Conservation (phyloP, 768 basidiomycete genomes). For the Tylopilus felleus region DNA sequence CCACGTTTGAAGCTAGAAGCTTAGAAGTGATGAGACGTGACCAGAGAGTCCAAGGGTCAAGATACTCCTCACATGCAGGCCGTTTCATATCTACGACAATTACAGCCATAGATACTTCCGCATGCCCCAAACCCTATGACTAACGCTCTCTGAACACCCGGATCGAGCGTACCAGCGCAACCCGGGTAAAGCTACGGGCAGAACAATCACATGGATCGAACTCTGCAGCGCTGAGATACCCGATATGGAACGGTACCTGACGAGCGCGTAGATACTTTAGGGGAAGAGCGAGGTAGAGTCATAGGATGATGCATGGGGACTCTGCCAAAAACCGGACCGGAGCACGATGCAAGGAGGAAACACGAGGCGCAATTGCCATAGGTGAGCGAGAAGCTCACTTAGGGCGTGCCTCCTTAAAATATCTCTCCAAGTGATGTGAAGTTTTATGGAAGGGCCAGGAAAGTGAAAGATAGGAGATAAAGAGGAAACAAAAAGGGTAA, state of each 20-base stretch:
- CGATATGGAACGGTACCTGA: neutral
- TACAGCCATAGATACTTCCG: neutral
- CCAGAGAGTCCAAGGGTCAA: neutral
- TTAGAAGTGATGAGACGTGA: neutral
- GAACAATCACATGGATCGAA: slow-evolving; percentile 4
- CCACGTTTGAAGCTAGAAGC: slow-evolving; percentile 12
- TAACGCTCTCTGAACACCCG: neutral
- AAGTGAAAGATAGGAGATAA: neutral
- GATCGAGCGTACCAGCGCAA: neutral
- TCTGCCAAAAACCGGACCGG: neutral
- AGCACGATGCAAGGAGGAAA: neutral
- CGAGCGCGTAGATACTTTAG: neutral
- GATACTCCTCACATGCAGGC: neutral
- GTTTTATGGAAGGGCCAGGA: neutral
- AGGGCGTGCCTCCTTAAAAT: neutral
- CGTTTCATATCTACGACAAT: neutral
- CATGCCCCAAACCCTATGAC: neutral
- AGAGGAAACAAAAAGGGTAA: neutral
- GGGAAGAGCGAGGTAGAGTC: neutral
- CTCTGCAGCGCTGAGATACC: neutral
- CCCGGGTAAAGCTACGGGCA: neutral
- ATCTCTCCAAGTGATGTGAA: neutral
- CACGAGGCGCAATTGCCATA: neutral
- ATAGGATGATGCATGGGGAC: neutral
- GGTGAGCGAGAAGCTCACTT: neutral